These are phyloP conservation scores for Primulina tabacum DNA, from an alignment of 257 asterid genomes.

Conservation along the genomic window DNA sequence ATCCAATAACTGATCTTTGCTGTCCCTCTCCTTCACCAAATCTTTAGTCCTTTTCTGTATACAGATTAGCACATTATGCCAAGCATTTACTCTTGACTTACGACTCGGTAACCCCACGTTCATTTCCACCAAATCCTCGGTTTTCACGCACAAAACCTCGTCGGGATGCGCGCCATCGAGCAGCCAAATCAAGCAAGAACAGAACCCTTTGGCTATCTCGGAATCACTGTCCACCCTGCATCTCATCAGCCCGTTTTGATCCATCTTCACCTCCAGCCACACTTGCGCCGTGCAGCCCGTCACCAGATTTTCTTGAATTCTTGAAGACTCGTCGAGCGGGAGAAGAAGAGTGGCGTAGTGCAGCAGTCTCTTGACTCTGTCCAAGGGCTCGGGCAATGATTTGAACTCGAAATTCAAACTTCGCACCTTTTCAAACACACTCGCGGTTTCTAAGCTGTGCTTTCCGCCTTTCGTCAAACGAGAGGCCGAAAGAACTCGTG, in stretches of 20 bases:
- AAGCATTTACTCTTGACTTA: conserved; percentile 68
- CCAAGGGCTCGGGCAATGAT: conserved; percentile 35
- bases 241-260: conserved; percentile 31
- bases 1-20: conserved; percentile 7
- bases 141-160: conserved; percentile 52
- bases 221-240: conserved; percentile 69
- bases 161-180: conserved; percentile 64
- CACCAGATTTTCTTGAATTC: conserved; percentile 34
- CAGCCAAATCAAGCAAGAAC: conserved; percentile 70
- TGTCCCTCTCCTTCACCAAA: conserved; percentile 39
- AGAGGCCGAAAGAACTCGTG: conserved; percentile 4
- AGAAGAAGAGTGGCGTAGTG: conserved; percentile 42
- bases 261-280: conserved; percentile 44
- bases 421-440: conserved; percentile 47
- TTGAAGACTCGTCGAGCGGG: conserved; percentile 30
- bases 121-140: conserved; percentile 67
- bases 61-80: conserved; percentile 72
- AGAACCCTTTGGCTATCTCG: conserved; percentile 76
- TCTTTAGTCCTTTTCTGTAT: conserved; percentile 65
- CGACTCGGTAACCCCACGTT: conserved; percentile 61
- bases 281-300: conserved; percentile 48
- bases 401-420: conserved; percentile 37
- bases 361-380: conserved; percentile 41
- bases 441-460: conserved; percentile 19
- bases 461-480: conserved; percentile 20